Evolutionary conservation across 108 stramenopile species (phyloP).

Genomic region (Cylindrotheca closterium): DNA sequence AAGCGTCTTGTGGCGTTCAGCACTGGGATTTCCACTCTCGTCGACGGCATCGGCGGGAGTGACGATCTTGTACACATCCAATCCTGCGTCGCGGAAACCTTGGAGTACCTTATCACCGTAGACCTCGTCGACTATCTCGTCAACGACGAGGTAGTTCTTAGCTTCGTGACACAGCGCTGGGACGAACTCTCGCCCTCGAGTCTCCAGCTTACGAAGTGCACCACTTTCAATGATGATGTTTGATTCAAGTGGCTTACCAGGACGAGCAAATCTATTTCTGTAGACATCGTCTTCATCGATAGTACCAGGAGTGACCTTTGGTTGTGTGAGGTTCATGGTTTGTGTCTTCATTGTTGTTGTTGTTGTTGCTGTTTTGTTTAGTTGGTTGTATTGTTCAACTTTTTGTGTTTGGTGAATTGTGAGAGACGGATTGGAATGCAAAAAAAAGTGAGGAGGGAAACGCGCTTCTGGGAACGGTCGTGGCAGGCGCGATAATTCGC

Average conservation of each 20-base stretch:
- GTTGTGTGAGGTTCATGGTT: too few species aligned
- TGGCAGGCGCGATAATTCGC: too few species aligned
- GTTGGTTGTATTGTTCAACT: too few species aligned
- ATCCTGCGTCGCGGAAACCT: conserved; percentile 33
- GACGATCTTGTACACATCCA: conserved; percentile 26
- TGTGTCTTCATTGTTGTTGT: too few species aligned
- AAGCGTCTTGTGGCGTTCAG: conserved; percentile 33
- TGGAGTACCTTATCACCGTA: conserved; percentile 30
- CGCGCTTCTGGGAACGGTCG: too few species aligned
- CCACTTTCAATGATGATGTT: conserved; percentile 36
- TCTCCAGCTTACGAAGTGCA: conserved; percentile 22
- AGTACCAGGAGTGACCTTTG: too few species aligned
- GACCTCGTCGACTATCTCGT: conserved; percentile 27
- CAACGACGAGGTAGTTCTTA: conserved; percentile 37
- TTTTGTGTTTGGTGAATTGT: too few species aligned
- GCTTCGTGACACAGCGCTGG: conserved; percentile 27
- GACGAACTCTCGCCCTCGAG: conserved; percentile 15
- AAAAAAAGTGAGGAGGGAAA: too few species aligned
- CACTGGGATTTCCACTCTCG: conserved; percentile 32
- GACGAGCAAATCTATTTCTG: conserved; percentile 27
- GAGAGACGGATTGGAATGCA: too few species aligned
- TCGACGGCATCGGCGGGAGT: conserved; percentile 32
- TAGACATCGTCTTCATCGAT: too few species aligned
- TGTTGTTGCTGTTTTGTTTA: too few species aligned
- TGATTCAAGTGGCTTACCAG: conserved; percentile 26